Conservation (phyloP, 1,284 basidiomycete genomes). For the Anthracocystis setariae region DNA sequence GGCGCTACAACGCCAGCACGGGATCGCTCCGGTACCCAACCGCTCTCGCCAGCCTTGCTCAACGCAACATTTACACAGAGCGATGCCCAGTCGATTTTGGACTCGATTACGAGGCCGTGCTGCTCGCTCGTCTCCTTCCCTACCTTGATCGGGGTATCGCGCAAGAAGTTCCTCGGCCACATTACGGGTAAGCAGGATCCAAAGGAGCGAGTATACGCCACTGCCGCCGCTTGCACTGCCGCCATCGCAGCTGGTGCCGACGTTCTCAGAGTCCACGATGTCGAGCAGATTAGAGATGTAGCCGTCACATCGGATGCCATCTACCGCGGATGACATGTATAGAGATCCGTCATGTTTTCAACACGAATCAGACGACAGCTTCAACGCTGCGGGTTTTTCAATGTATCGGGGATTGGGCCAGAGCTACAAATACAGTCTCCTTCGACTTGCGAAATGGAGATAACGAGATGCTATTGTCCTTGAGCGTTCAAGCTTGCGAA, state of each 20-base stretch:
- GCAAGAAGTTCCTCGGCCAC: constrained; percentile 63
- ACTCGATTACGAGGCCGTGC: constrained; percentile 42
- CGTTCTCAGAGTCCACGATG: constrained; percentile 86
- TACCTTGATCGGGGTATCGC: constrained; percentile 57
- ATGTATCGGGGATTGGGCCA: not conserved
- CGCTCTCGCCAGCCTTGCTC: constrained; percentile 10
- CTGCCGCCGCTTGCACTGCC: constrained; percentile 80
- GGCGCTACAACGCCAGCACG: constrained; percentile 30
- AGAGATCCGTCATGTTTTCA: not conserved
- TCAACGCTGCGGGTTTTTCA: not conserved
- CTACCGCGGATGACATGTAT: constrained; percentile 37
- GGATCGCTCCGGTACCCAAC: constrained; percentile 15
- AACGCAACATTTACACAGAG: constrained; percentile 1
- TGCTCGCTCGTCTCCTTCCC: constrained; percentile 55
- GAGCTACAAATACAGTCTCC: not conserved
- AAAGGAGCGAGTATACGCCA: constrained; percentile 80
- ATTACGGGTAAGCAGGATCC: constrained; percentile 70
- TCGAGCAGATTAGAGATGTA: constrained; percentile 76
- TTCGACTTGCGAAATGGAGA: not conserved
- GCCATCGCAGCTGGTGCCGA: constrained; percentile 79
- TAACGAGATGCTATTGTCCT: not conserved
- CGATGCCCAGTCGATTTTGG: constrained; percentile 13
- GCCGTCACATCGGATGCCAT: constrained; percentile 73
- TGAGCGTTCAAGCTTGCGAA: not conserved
- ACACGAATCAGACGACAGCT: not conserved